Percentiles rank a stretch among this genome's conserved stretches.
Evolutionary conservation across 352 stramenopile genomes (phyloP).

Genomic region (Phytophthora multivora): DNA sequence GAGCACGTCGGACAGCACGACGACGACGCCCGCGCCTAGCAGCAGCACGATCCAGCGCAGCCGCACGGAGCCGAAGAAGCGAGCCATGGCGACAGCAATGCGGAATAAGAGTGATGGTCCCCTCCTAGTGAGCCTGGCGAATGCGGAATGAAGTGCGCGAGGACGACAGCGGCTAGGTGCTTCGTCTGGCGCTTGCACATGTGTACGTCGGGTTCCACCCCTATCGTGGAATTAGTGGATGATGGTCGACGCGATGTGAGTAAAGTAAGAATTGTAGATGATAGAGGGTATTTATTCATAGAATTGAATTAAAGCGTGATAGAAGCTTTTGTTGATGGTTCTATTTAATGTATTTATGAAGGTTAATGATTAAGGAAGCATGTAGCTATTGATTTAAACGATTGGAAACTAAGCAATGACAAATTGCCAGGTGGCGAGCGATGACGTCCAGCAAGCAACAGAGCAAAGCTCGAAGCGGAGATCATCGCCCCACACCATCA

Average conservation of each 20-base stretch:
- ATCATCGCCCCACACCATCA: not conserved
- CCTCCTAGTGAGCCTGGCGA: not conserved
- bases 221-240: not conserved
- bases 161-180: conserved; percentile 1
- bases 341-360: not conserved
- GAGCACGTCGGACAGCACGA: conserved; percentile 38
- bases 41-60: conserved; percentile 37
- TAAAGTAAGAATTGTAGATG: not conserved
- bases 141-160: conserved; percentile 6
- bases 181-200: not conserved
- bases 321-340: too few relatives aligned
- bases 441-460: not conserved
- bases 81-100: conserved; percentile 15
- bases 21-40: conserved; percentile 30
- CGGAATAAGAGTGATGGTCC: conserved; percentile 18
- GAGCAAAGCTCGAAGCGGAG: not conserved
- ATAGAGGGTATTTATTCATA: not conserved
- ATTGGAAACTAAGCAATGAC: not conserved
- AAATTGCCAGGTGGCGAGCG: too few relatives aligned
- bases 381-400: not conserved
- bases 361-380: not conserved
- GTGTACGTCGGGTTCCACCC: not conserved
- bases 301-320: too few relatives aligned
- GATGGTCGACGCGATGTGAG: not conserved
- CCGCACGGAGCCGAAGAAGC: conserved; percentile 18